Conservation (phyloP, 495 filamentous ascomycete species). For the Lophium mytilinum region DNA sequence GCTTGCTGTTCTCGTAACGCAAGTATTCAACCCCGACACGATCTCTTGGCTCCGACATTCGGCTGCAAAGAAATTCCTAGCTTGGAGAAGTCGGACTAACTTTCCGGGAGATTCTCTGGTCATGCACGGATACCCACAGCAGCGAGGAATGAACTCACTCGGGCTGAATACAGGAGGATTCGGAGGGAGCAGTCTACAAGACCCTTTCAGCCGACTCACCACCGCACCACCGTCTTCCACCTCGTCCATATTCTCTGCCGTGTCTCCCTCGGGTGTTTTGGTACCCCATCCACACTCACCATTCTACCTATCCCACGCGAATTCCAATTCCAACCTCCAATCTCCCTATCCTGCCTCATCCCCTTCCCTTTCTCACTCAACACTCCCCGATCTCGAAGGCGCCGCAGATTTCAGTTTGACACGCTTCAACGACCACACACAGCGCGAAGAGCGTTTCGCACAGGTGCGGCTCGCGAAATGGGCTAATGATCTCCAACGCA, state of each 20-base stretch:
- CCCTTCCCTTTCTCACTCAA: constrained; percentile 19
- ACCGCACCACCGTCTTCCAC: constrained; percentile 16
- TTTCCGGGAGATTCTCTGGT: constrained; percentile 13
- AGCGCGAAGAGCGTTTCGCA: constrained; percentile 64
- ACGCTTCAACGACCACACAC: constrained; percentile 60
- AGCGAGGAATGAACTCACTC: constrained; percentile 8
- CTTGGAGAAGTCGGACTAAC: constrained; percentile 16
- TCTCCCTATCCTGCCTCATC: constrained; percentile 25
- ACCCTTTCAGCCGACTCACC: background rate
- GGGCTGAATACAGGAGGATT: constrained; percentile 8
- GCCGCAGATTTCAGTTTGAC: constrained; percentile 60
- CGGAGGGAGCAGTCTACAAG: background rate
- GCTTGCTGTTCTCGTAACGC: constrained; percentile 57
- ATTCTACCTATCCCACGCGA: constrained; percentile 25
- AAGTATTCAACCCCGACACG: constrained; percentile 71
- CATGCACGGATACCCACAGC: constrained; percentile 8
- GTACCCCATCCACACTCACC: constrained; percentile 27
- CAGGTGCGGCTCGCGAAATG: constrained; percentile 79
- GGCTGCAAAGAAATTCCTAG: constrained; percentile 74
- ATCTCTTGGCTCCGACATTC: constrained; percentile 80
- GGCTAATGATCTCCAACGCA: constrained; percentile 82
- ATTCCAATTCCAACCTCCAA: constrained; percentile 17
- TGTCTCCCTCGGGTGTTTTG: constrained; percentile 25
- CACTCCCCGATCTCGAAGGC: constrained; percentile 27
- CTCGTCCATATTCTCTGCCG: constrained; percentile 21